phyloP scores from a whole-genome alignment of 495 filamentous ascomycete species.

The Neurospora sp. region DNA sequence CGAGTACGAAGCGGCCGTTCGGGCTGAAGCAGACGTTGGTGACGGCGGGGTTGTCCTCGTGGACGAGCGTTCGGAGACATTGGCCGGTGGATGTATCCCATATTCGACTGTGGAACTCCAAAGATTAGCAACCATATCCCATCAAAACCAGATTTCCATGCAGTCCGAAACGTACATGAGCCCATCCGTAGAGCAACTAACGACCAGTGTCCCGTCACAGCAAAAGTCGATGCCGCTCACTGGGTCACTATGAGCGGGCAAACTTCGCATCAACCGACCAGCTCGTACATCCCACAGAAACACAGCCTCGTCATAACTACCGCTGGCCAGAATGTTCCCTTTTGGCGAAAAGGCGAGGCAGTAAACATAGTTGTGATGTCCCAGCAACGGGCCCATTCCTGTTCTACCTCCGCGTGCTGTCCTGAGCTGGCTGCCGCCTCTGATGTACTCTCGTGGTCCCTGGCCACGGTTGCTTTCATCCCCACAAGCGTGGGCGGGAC shows the following conservation, averaged over 20 bases:
- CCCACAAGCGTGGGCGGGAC: conserved; percentile 41
- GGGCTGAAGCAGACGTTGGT: conserved; percentile 87
- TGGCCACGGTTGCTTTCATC: neutral
- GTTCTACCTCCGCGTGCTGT: conserved; percentile 18
- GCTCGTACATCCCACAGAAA: conserved; percentile 93
- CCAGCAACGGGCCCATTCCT: conserved; percentile 49
- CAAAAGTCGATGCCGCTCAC: conserved; percentile 90
- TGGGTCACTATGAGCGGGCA: conserved; percentile 91
- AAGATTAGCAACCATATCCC: conserved; percentile 1
- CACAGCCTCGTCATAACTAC: conserved; percentile 93
- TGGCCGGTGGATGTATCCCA: conserved; percentile 97
- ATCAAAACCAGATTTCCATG: neutral
- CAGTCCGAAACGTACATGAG: conserved; percentile 49
- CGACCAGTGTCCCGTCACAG: conserved; percentile 82
- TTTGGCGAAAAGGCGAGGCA: conserved; percentile 88
- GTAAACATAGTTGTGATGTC: conserved; percentile 95
- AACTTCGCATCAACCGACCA: conserved; percentile 70
- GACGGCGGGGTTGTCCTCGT: conserved; percentile 91
- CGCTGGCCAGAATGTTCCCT: conserved; percentile 89
- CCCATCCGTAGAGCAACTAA: conserved; percentile 80
- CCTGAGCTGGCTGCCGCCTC: neutral
- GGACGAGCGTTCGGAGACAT: conserved; percentile 85
- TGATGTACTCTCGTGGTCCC: neutral
- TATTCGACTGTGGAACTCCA: conserved; percentile 45
- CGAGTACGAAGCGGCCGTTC: conserved; percentile 85